These are phyloP conservation scores for Salvia miltiorrhiza DNA, from an alignment of 257 asterid species.

Conservation along the genomic window DNA sequence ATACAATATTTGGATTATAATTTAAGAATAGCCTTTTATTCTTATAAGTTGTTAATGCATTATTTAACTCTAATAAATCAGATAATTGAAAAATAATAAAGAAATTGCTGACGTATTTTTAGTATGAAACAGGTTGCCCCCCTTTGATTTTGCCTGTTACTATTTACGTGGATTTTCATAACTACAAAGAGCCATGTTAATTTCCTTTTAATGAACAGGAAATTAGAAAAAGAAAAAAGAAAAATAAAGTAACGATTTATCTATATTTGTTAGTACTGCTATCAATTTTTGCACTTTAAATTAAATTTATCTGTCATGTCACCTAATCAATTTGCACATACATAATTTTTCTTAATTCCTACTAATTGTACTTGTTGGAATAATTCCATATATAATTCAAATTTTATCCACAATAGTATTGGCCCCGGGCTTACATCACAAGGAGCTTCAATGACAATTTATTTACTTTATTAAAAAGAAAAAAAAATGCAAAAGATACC, in stretches of 20 bases:
- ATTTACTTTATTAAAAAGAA: neutral
- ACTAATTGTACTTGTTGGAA: neutral
- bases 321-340: constrained; percentile 16
- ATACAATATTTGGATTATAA: too few relatives aligned
- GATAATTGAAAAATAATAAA: too few relatives aligned
- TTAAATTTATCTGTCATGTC: constrained; percentile 6
- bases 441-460: neutral
- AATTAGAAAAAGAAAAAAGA: neutral
- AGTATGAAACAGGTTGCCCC: neutral
- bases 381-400: neutral
- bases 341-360: constrained; percentile 7
- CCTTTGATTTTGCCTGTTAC: neutral
- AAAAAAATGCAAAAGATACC: neutral
- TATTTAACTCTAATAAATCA: too few relatives aligned
- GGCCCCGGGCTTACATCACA: constrained; percentile 4
- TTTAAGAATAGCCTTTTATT: too few relatives aligned
- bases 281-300: neutral
- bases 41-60: too few relatives aligned
- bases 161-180: constrained; percentile 18
- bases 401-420: neutral
- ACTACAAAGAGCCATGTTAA: constrained; percentile 22
- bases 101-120: too few relatives aligned
- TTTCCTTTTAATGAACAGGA: neutral
- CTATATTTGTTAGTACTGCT: neutral
- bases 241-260: neutral